Base-by-base conservation (phyloP, 2,329 filamentous ascomycete genomes). In the Penicillium sclerotigenum region DNA sequence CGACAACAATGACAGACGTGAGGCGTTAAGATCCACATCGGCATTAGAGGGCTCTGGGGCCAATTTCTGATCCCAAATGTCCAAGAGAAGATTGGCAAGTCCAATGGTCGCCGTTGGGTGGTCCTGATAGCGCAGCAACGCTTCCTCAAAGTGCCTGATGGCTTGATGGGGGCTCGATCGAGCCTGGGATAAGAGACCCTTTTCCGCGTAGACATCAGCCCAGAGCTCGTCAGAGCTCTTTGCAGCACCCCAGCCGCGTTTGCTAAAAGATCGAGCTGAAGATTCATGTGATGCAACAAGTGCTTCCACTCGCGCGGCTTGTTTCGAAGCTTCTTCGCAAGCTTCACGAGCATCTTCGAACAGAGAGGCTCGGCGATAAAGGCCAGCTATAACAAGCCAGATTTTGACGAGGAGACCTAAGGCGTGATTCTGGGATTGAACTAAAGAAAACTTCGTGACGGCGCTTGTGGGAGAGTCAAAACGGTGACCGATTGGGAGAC, bases 341-440 rank as follows among this genome's bases (percentile, higher is more conserved):
- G 93, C 91, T 50, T 87, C 89, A 64, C 84, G 84, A 13, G 89
- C 86, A 70, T 97, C 93, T 20, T 92, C 87, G 53, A 85, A 84
- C 77, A 95, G 85, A 9, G 83, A 83, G 8, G 93, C 90, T 51
- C 91, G 84, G 28, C 91, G 85, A 70, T 97, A 99, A 61, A 97
- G 87, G 0, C 88, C 88, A 2, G 91, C 88, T 59, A 97, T 91
- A 69, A 94, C 88, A 9, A 97, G 80, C 94, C 94, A 99, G 31
- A 97, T 86, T 62, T 87, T 88, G 20, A 91, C 79, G 16, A 99
- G 74, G 11, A 87, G 69, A 5, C 79, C 78, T 13, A 84, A 75
- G 16, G 79, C 81, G 56, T 85, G 82, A 52, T 80, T 80, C 49
- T 82, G 79, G 47, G 80, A 77, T 58, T 83, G 79, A 9, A 77